Conservation (phyloP, 2,329 filamentous ascomycete species). For the Paecilomyces niveus region DNA sequence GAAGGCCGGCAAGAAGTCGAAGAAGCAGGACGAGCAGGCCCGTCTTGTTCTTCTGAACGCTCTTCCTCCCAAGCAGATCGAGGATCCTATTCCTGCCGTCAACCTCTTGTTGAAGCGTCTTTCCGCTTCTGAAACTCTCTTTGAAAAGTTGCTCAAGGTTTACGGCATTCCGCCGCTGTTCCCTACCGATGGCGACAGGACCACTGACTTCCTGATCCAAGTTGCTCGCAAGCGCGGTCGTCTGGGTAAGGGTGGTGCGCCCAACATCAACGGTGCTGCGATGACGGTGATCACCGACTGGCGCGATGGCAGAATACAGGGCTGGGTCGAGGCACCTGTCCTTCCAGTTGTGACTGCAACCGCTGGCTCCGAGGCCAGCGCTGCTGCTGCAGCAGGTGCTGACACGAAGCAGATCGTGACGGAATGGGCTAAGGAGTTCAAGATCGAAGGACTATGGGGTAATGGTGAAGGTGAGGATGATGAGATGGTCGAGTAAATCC, state of each 20-base stretch:
- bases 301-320: constrained; percentile 90
- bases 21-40: constrained; percentile 67
- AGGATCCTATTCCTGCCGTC: constrained; percentile 84
- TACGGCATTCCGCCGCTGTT: constrained; percentile 81
- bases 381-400: constrained; percentile 41
- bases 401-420: constrained; percentile 80
- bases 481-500: constrained; percentile 33
- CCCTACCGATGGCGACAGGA: constrained; percentile 62
- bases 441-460: constrained; percentile 86
- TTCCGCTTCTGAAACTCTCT: constrained; percentile 62
- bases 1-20: constrained; percentile 49
- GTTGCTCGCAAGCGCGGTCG: constrained; percentile 89
- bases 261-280: constrained; percentile 79
- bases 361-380: constrained; percentile 21
- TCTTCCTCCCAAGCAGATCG: constrained; percentile 87
- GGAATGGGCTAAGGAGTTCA: constrained; percentile 91
- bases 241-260: constrained; percentile 80
- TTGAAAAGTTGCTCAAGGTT: constrained; percentile 70
- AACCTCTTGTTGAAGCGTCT: constrained; percentile 75
- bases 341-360: constrained; percentile 49
- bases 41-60: constrained; percentile 84
- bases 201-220: constrained; percentile 87
- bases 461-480: constrained; percentile 45
- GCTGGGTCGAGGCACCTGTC: constrained; percentile 74
- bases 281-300: constrained; percentile 95